A percentile compares a stretch with the other conserved stretches of the same genome.
These are phyloP conservation scores for Parasitella parasitica DNA, from an alignment of 371 early-diverging fungal species.

Conservation along the genomic window DNA sequence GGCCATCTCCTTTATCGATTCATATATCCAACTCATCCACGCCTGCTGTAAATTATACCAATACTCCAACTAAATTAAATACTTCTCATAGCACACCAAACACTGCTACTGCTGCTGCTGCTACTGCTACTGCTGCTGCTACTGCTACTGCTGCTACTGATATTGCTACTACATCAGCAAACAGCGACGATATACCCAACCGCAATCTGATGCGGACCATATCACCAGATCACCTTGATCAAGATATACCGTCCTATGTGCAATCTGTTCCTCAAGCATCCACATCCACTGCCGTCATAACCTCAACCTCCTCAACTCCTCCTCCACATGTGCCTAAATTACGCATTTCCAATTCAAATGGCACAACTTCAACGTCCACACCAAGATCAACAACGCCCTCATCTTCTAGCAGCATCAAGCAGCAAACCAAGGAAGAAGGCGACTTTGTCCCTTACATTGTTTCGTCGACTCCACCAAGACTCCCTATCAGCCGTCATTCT, in stretches of 20 bases:
- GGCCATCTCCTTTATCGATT: conserved; percentile 1
- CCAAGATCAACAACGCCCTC: not conserved
- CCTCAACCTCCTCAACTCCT: not conserved
- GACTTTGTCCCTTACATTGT: conserved; percentile 21
- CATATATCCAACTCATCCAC: not conserved
- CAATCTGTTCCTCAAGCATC: not conserved
- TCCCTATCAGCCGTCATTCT: conserved; percentile 15
- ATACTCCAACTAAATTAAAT: not conserved
- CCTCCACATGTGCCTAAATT: not conserved
- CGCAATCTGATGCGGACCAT: not conserved
- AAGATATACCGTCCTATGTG: conserved; percentile 30
- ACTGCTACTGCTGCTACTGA: not conserved
- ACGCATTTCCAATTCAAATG: conserved; percentile 1
- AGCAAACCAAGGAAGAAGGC: not conserved
- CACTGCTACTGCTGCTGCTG: not conserved
- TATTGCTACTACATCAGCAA: not conserved
- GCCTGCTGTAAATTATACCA: not conserved
- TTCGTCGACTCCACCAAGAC: not conserved
- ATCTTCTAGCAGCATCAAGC: not conserved
- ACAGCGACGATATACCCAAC: not conserved
- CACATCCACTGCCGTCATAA: not conserved
- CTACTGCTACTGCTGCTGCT: not conserved
- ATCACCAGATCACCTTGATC: conserved; percentile 16
- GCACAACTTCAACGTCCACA: not conserved
- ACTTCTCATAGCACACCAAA: not conserved